Conservation (phyloP, 768 basidiomycete genomes). For the Termitomyces sp. region DNA sequence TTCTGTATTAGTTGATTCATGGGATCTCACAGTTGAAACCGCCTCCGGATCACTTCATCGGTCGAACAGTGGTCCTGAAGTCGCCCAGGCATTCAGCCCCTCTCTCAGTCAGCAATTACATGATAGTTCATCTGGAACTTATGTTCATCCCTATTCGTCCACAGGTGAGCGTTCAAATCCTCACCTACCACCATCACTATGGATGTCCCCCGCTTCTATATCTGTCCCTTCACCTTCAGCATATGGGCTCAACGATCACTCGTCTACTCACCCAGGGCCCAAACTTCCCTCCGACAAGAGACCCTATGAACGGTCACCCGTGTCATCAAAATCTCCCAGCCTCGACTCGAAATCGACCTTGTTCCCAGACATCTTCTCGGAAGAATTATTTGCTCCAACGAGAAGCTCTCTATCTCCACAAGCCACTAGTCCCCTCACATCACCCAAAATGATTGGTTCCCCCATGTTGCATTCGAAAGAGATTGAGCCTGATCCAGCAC, state of each 20-base stretch:
- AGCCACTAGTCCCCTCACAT: slow-evolving; percentile 54
- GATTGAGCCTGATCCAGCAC: slow-evolving; percentile 52
- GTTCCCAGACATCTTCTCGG: slow-evolving; percentile 68
- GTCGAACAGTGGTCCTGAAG: slow-evolving; percentile 9
- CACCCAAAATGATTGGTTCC: slow-evolving; percentile 64
- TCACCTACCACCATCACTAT: slow-evolving; percentile 70
- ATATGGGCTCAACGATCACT: slow-evolving; percentile 32
- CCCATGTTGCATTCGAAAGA: slow-evolving; percentile 54
- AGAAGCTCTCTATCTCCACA: slow-evolving; percentile 36
- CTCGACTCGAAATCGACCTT: slow-evolving; percentile 57
- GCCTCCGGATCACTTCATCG: slow-evolving; percentile 8
- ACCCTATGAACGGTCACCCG: slow-evolving; percentile 26
- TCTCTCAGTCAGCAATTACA: slow-evolving; percentile 5
- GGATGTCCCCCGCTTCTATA: slow-evolving; percentile 74
- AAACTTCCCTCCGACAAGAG: slow-evolving; percentile 30
- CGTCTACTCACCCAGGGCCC: slow-evolving; percentile 32
- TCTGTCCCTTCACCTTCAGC: slow-evolving; percentile 39
- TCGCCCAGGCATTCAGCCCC: slow-evolving; percentile 5
- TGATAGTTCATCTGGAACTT: slow-evolving; percentile 14
- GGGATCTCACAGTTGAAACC: slow-evolving; percentile 6
- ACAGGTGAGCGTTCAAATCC: slow-evolving; percentile 48
- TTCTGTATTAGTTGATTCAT: slow-evolving; percentile 2
- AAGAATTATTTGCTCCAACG: slow-evolving; percentile 54
- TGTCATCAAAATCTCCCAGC: slow-evolving; percentile 42
- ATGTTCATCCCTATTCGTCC: slow-evolving; percentile 22